phyloP scores from a whole-genome alignment of 768 basidiomycete species.

The Hygrophoropsis aurantiaca region DNA sequence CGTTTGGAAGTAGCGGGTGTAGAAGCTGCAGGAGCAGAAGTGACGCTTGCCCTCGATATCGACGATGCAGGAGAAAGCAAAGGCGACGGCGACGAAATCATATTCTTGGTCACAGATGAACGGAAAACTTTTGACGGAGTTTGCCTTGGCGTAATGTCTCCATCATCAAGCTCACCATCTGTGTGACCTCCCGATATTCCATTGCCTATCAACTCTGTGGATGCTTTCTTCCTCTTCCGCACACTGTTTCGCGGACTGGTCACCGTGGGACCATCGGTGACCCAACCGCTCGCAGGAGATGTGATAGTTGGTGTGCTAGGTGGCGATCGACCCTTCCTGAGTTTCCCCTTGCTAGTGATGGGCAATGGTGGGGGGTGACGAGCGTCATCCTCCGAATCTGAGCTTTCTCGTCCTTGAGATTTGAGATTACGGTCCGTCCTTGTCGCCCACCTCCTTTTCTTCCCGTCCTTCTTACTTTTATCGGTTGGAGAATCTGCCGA shows the following conservation, averaged over 20 bases:
- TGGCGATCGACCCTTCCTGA: slow-evolving; percentile 9
- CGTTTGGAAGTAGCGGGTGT: not conserved
- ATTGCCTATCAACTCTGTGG: slow-evolving; percentile 24
- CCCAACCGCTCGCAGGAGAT: slow-evolving; percentile 15
- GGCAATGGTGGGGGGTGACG: not conserved
- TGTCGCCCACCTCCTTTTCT: slow-evolving; percentile 23
- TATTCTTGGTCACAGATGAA: too few species aligned
- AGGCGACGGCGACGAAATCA: too few species aligned
- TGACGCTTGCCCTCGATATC: slow-evolving; percentile 3
- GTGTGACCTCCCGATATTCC: slow-evolving; percentile 29
- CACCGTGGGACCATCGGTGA: slow-evolving; percentile 11
- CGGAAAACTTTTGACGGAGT: too few species aligned
- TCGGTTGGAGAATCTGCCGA: not conserved
- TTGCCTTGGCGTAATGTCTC: too few species aligned
- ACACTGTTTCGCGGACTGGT: slow-evolving; percentile 4
- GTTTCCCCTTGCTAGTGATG: slow-evolving; percentile 4
- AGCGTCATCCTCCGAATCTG: slow-evolving; percentile 15
- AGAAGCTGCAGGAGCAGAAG: not conserved
- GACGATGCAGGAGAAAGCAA: slow-evolving; percentile 5
- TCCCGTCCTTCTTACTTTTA: not conserved
- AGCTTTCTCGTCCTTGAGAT: slow-evolving; percentile 4
- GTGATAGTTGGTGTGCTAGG: not conserved
- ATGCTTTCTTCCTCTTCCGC: slow-evolving; percentile 16
- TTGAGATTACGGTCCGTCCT: slow-evolving; percentile 23
- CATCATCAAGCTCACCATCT: slow-evolving; percentile 20